phyloP scores from a whole-genome alignment of 2,329 filamentous ascomycete species.

The Epichloe typhina region DNA sequence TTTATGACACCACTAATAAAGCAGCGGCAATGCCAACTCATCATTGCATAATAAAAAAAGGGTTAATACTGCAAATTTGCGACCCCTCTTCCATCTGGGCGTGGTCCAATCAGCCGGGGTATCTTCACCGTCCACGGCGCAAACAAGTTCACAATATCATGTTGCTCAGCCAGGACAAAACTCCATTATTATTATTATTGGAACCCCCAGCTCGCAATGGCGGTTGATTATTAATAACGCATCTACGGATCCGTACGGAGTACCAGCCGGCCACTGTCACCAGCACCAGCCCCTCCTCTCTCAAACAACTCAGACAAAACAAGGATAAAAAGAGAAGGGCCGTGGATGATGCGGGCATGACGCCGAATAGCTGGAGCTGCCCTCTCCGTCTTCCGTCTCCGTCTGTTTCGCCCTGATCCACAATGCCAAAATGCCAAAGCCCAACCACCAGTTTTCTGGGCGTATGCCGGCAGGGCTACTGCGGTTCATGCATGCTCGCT shows the following conservation, averaged over 20 bases:
- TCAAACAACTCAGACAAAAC: background rate
- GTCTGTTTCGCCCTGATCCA: background rate
- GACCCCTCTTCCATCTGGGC: conserved; percentile 3
- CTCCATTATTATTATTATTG: background rate
- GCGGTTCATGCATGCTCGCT: conserved; percentile 7
- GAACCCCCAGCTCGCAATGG: conserved; percentile 3
- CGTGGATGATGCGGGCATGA: background rate
- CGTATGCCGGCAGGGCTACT: conserved; percentile 3
- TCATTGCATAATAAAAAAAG: conserved; percentile 48
- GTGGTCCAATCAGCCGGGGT: conserved; percentile 13
- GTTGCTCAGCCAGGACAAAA: background rate
- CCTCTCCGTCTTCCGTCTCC: background rate
- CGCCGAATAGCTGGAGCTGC: conserved; percentile 1
- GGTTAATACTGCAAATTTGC: conserved; percentile 14
- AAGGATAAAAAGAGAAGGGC: background rate
- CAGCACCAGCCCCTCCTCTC: conserved; percentile 4
- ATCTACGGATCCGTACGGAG: background rate
- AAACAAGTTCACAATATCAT: conserved; percentile 3
- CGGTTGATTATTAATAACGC: conserved; percentile 7
- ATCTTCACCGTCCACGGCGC: conserved; percentile 11
- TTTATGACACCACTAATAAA: conserved; percentile 12
- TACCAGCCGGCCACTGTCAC: conserved; percentile 4
- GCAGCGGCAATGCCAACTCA: conserved; percentile 56
- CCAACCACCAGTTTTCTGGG: conserved; percentile 1
- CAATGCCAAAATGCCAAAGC: background rate